Evolutionary conservation across 2,329 filamentous ascomycete genomes (phyloP).

Genomic region (Pleurostoma richardsiae): DNA sequence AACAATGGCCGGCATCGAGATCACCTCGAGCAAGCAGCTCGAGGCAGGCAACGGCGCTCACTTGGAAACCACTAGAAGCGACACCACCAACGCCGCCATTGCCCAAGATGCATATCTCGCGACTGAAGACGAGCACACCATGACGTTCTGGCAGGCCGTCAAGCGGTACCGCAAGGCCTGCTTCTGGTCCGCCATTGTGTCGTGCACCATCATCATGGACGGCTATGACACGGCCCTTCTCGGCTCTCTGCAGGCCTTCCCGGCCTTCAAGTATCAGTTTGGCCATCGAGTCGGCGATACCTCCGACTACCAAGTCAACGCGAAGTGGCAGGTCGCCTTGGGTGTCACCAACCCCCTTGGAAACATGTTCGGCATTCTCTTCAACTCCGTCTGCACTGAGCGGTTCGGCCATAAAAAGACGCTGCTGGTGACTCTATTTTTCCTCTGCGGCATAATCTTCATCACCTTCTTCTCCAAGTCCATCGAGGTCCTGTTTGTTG

Average conservation of each 20-base stretch:
- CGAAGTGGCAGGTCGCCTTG: constrained; percentile 32
- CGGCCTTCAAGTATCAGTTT: constrained; percentile 20
- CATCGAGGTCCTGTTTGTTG: constrained; percentile 21
- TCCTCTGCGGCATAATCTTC: constrained; percentile 27
- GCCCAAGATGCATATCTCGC: background rate
- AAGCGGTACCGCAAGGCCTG: constrained; percentile 19
- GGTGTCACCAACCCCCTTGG: constrained; percentile 16
- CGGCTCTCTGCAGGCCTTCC: constrained; percentile 24
- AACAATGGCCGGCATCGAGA: too few relatives aligned
- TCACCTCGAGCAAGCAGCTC: too few relatives aligned
- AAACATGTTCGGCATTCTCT: constrained; percentile 31
- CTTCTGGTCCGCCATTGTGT: constrained; percentile 11
- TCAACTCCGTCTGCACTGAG: constrained; percentile 33
- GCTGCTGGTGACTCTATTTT: constrained; percentile 22
- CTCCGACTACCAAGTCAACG: constrained; percentile 17
- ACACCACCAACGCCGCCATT: too few relatives aligned
- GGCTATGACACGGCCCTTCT: constrained; percentile 26
- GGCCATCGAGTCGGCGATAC: constrained; percentile 21
- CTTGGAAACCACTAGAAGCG: too few relatives aligned
- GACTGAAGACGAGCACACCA: background rate
- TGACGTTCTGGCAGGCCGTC: constrained; percentile 11
- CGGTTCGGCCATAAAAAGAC: constrained; percentile 25
- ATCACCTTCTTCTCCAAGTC: constrained; percentile 26
- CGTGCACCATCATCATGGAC: constrained; percentile 11
- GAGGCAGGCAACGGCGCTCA: too few relatives aligned